A percentile compares a stretch with the other conserved stretches of the same genome.
Conservation (phyloP, 2,329 filamentous ascomycete genomes). For the Coleophoma cylindrospora region DNA sequence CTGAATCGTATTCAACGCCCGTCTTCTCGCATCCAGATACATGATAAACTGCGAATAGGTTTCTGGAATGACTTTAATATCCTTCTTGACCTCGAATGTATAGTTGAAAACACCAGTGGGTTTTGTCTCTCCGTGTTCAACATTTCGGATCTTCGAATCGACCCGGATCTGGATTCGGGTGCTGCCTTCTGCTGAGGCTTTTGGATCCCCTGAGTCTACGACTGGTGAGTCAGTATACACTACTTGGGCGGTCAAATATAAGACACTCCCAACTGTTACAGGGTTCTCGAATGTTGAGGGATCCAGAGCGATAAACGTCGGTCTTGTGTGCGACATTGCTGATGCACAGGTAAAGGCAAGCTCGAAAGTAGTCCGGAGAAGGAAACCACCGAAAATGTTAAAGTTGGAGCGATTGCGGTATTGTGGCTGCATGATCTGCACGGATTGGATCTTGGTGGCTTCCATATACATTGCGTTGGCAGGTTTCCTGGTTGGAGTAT, state of each 20-base stretch:
- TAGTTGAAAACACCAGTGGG: conserved; percentile 71
- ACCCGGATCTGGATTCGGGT: conserved; percentile 64
- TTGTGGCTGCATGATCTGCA: conserved; percentile 70
- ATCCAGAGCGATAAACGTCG: conserved; percentile 65
- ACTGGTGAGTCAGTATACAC: conserved; percentile 60
- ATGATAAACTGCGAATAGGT: conserved; percentile 32
- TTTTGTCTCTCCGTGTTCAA: conserved; percentile 63
- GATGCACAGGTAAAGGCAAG: conserved; percentile 68
- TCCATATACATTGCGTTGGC: conserved; percentile 58
- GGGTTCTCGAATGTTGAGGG: conserved; percentile 68
- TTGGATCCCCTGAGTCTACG: conserved; percentile 26
- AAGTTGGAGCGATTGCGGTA: conserved; percentile 65
- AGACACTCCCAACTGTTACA: conserved; percentile 65
- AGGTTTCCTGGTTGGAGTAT: conserved; percentile 47
- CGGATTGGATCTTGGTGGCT: conserved; percentile 56
- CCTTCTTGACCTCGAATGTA: conserved; percentile 61
- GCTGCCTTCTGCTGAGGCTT: conserved; percentile 32
- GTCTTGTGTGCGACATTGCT: conserved; percentile 60
- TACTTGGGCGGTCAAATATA: conserved; percentile 64
- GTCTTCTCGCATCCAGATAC: conserved; percentile 31
- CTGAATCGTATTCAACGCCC: conserved; percentile 14
- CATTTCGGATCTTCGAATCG: conserved; percentile 62
- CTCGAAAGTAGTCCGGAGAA: conserved; percentile 67
- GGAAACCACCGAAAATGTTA: conserved; percentile 71
- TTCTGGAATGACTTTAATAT: conserved; percentile 59